These are phyloP conservation scores for Teratosphaeria nubilosa DNA, from an alignment of 2,329 filamentous ascomycete genomes.

Conservation along the genomic window DNA sequence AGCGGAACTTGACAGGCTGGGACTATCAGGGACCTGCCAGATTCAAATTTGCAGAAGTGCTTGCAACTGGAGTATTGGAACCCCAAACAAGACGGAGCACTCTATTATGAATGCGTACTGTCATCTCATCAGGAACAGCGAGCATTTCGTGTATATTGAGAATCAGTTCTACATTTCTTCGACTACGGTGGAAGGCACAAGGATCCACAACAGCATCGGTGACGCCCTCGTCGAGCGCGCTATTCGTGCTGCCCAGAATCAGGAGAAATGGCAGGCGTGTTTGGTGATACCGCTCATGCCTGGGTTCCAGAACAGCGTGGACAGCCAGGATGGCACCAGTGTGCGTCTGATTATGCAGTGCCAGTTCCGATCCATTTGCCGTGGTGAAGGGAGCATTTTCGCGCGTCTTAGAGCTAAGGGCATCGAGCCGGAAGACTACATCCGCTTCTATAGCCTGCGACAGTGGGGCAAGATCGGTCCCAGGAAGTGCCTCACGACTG, in stretches of 20 bases:
- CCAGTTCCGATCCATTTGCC: constrained; percentile 91
- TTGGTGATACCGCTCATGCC: constrained; percentile 92
- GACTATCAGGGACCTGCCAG: constrained; percentile 87
- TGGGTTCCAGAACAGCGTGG: constrained; percentile 96
- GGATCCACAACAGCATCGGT: constrained; percentile 85
- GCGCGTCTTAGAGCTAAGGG: constrained; percentile 66
- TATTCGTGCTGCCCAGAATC: constrained; percentile 69
- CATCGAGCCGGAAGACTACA: constrained; percentile 90
- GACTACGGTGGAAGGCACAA: constrained; percentile 75
- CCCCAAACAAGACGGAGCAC: constrained; percentile 69
- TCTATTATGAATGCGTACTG: constrained; percentile 95
- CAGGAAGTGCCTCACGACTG: constrained; percentile 74
- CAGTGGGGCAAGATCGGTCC: constrained; percentile 86
- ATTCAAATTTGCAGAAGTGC: constrained; percentile 91
- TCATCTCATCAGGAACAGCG: constrained; percentile 86
- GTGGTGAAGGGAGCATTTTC: constrained; percentile 86
- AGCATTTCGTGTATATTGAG: constrained; percentile 97
- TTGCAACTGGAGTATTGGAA: constrained; percentile 82
- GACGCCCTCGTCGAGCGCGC: constrained; percentile 91
- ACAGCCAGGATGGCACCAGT: constrained; percentile 86
- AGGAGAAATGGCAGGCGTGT: constrained; percentile 81
- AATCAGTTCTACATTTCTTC: constrained; percentile 98
- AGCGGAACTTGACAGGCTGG: constrained; percentile 76
- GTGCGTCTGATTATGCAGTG: constrained; percentile 94
- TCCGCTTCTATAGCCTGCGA: constrained; percentile 85